Evolutionary conservation across 768 basidiomycete genomes (phyloP), one percentile per base, ranked within the genome.

Genomic region (Lentinula detonsa): DNA sequence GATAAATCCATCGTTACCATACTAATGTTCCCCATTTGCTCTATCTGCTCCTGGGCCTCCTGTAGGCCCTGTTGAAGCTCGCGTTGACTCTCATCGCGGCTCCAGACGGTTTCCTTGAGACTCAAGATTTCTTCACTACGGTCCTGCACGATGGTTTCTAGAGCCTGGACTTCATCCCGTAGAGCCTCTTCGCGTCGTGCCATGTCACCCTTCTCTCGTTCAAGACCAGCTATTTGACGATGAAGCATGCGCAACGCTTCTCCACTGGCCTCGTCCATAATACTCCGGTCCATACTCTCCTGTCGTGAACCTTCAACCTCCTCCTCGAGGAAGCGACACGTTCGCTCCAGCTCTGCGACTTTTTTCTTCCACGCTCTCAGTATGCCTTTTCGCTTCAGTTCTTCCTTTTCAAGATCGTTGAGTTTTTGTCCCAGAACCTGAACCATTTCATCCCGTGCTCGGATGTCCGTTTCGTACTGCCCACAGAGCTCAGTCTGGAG

Each of bases 261-360:
- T 2, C 88, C 81, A 61, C 88, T 90, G 1, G 90, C 88, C 64
- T 87, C 88, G 66, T 91, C 90, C 80, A 96, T 95, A 43, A 95
- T 74, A 63, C 92, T 90, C 18, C 87, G 76, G 62, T 90, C 88
- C 71, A 93, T 76, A 66, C 87, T 91, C 67, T 91, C 91, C 65
- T 90, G 86, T 43, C 93, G 80, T 46, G 88, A 89, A 6, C 83
- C 79, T 63, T 98, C 95, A 33, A 95, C 90, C 69, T 95, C 90
- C 69, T 95, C 93, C 75, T 96, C 90, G 34, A 88, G 77, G 60
- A 77, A 74, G 15, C 85, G 79, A 57, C 86, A 86, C 62, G 83
- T 76, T 63, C 77, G 81, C 73, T 93, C 90, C 51, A 93, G 74
- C 64, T 91, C 89, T 57, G 78, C 77, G 3, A 91, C 86, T 64